phyloP scores from a whole-genome alignment of 192 early-diverging fungal genomes.

The Podochytrium sp. region DNA sequence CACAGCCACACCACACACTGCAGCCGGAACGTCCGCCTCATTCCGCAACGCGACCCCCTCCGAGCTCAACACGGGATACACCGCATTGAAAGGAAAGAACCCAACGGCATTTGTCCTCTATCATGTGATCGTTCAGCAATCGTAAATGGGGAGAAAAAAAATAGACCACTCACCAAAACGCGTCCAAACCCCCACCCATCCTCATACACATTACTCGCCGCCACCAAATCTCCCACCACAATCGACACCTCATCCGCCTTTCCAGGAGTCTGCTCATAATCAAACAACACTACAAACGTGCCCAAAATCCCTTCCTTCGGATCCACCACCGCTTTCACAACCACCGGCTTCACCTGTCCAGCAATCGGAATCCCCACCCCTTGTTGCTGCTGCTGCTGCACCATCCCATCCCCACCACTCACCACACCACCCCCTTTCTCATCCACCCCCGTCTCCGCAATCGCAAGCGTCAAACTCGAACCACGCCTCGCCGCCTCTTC shows the following conservation, averaged over 20 bases:
- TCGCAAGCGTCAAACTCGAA: neutral
- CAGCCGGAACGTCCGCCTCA: neutral
- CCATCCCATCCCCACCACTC: conserved; percentile 9
- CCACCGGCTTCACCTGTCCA: neutral
- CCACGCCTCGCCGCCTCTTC: neutral
- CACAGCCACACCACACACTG: conserved; percentile 12
- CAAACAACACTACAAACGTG: conserved; percentile 35
- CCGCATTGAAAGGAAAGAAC: conserved; percentile 37
- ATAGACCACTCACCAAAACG: conserved; percentile 21
- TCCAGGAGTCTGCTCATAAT: conserved; percentile 18
- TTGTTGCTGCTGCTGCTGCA: neutral
- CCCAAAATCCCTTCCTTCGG: conserved; percentile 17
- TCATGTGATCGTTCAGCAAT: neutral
- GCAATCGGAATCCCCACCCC: neutral
- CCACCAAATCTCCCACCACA: conserved; percentile 26
- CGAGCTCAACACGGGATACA: conserved; percentile 12
- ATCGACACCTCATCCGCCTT: conserved; percentile 30
- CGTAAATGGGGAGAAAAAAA: neutral
- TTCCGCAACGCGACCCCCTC: neutral
- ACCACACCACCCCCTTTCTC: conserved; percentile 16
- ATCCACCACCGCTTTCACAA: neutral
- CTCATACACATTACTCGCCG: conserved; percentile 33
- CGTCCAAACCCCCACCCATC: conserved; percentile 34
- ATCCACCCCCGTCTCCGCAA: conserved; percentile 4
- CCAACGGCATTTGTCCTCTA: conserved; percentile 10